Evolutionary conservation across 2,329 filamentous ascomycete genomes (phyloP).

Genomic region (Zopfia rhizophila): DNA sequence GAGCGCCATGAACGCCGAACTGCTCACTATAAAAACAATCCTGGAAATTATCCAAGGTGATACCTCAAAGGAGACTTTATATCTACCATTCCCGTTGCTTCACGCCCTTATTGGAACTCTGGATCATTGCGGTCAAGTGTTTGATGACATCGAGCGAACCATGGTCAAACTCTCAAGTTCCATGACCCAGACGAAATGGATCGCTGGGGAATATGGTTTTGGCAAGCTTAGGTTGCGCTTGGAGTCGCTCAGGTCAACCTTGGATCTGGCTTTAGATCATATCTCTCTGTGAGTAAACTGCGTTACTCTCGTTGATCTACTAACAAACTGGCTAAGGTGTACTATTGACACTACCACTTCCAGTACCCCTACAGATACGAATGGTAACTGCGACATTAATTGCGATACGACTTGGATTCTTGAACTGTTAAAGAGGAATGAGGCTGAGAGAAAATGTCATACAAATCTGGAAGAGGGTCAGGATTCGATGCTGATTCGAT

Average conservation of each 20-base stretch:
- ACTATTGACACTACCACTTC: too few relatives aligned
- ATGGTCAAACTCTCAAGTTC: constrained; percentile 40
- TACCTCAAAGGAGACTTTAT: too few relatives aligned
- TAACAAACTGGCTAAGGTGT: too few relatives aligned
- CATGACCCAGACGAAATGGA: too few relatives aligned
- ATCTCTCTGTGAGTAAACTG: constrained; percentile 35
- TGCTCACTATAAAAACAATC: constrained; percentile 44
- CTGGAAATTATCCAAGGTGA: constrained; percentile 46
- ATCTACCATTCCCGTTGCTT: constrained; percentile 34
- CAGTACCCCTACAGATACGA: too few relatives aligned
- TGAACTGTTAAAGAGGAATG: too few relatives aligned
- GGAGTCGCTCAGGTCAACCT: constrained; percentile 35
- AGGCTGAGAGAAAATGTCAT: too few relatives aligned
- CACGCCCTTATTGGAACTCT: constrained; percentile 41
- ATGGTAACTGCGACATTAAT: too few relatives aligned
- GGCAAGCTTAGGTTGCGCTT: constrained; percentile 35
- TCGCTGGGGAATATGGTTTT: constrained; percentile 28
- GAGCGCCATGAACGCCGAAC: constrained; percentile 42
- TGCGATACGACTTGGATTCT: too few relatives aligned
- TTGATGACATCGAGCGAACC: constrained; percentile 39
- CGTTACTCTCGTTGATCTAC: too few relatives aligned
- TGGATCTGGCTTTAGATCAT: constrained; percentile 44
- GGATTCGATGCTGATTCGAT: not conserved
- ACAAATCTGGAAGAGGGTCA: constrained; percentile 3
- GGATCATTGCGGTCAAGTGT: constrained; percentile 39